Percentiles rank a stretch among this genome's conserved stretches.
Evolutionary conservation across 2,329 filamentous ascomycete species (phyloP).

Genomic region (Neurospora crassa): DNA sequence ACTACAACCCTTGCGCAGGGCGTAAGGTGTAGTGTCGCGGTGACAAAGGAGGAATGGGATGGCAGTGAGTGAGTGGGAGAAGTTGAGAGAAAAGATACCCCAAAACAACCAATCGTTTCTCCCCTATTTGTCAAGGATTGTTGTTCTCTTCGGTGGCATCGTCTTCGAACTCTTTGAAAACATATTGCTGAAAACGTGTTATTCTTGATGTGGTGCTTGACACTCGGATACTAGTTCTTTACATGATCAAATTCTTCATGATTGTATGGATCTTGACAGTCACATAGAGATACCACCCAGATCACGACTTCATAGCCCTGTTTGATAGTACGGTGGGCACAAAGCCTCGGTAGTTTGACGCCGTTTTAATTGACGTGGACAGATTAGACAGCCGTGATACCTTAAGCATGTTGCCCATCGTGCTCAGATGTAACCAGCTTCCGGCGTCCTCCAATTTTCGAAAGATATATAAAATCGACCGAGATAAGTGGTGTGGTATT

Average conservation of each 20-base stretch:
- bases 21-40: not conserved
- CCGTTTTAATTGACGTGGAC: not conserved
- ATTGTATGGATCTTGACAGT: not conserved
- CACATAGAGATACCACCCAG: not conserved
- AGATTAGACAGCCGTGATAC: not conserved
- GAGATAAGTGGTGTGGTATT: no score
- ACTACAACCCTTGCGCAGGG: not conserved
- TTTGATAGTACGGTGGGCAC: not conserved
- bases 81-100: not conserved
- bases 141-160: not conserved
- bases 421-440: not conserved
- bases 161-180: not conserved
- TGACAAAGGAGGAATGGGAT: not conserved
- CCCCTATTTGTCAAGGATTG: not conserved
- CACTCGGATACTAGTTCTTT: not conserved
- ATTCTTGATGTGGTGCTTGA: not conserved
- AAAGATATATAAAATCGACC: not conserved
- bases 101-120: not conserved
- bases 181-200: no score
- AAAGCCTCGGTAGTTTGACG: not conserved
- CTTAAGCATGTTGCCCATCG: not conserved
- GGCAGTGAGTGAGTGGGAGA: not conserved
- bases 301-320: not conserved
- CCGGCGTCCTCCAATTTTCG: not conserved
- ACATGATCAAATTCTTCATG: not conserved